These are phyloP conservation scores for Xylariaceae sp. DNA, from an alignment of 2,329 filamentous ascomycete species.

Conservation along the genomic window DNA sequence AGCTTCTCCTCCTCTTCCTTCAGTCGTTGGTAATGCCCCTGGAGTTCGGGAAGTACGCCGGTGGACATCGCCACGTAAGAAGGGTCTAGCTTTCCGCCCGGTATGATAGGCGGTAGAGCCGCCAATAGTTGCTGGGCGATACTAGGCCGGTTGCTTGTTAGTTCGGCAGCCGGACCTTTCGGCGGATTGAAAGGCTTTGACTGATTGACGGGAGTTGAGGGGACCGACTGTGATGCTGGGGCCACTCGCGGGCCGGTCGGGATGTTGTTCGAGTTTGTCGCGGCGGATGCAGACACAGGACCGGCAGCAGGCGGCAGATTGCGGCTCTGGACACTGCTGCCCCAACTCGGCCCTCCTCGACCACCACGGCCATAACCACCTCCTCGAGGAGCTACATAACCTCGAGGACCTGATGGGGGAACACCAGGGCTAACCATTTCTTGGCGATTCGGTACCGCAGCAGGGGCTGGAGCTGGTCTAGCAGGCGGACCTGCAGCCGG, in stretches of 20 bases:
- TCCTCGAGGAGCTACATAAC: conserved; percentile 53
- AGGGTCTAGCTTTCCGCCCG: conserved; percentile 58
- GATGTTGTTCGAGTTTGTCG: conserved; percentile 38
- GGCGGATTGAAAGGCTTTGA: conserved; percentile 59
- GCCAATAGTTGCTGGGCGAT: conserved; percentile 57
- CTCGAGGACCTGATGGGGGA: conserved; percentile 58
- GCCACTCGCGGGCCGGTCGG: conserved; percentile 36
- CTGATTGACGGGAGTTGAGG: conserved; percentile 42
- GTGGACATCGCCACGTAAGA: conserved; percentile 46
- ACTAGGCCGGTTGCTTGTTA: conserved; percentile 39
- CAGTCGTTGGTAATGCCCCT: conserved; percentile 56
- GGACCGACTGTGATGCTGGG: conserved; percentile 38
- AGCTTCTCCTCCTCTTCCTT: conserved; percentile 62
- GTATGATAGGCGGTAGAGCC: conserved; percentile 54
- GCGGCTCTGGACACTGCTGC: conserved; percentile 33
- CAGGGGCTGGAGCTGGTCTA: conserved; percentile 33
- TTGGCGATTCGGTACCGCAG: conserved; percentile 31
- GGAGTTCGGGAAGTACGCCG: conserved; percentile 57
- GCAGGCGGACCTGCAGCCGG: conserved; percentile 36
- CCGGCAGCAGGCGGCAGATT: conserved; percentile 32
- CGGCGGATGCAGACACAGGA: conserved; percentile 42
- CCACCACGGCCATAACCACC: conserved; percentile 48
- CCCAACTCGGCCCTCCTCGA: conserved; percentile 49
- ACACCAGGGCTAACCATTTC: conserved; percentile 48
- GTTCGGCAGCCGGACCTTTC: conserved; percentile 52